phyloP scores from a whole-genome alignment of 345 rosid species.

The Ricinus communis region DNA sequence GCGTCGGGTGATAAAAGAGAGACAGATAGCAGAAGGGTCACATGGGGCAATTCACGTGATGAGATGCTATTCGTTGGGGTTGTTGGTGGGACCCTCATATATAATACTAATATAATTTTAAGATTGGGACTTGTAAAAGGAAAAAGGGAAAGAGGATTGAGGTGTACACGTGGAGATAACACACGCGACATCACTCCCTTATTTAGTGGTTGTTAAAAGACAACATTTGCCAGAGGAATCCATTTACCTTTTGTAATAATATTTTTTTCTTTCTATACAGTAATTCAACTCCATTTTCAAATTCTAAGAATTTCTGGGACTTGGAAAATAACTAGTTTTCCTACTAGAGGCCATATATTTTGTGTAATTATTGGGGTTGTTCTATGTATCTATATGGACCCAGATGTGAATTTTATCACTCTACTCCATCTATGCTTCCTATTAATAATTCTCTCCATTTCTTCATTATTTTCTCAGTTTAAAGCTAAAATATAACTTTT shows the following conservation, averaged over 20 bases:
- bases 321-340: slow-evolving; percentile 12
- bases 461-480: too few relatives aligned
- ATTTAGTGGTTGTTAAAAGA: slow-evolving; percentile 34
- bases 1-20: background rate
- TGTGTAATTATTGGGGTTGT: too few relatives aligned
- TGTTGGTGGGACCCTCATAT: slow-evolving; percentile 31
- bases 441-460: too few relatives aligned
- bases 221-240: slow-evolving; percentile 34
- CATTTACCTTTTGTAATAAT: background rate
- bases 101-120: too few relatives aligned
- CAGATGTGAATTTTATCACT: background rate
- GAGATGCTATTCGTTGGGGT: slow-evolving; percentile 37
- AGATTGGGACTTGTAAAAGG: too few relatives aligned
- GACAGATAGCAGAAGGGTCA: slow-evolving; percentile 39
- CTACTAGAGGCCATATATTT: background rate
- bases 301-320: too few relatives aligned
- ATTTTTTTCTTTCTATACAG: background rate
- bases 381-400: background rate
- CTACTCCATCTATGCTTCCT: background rate
- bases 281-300: too few relatives aligned
- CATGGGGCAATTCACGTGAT: slow-evolving; percentile 74
- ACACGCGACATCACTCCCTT: slow-evolving; percentile 16
- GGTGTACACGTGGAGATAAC: slow-evolving; percentile 34
- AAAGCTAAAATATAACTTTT: too few relatives aligned
- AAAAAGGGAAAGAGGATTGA: slow-evolving; percentile 17